Percentiles rank a stretch among this genome's conserved stretches.
Evolutionary conservation across 129 eudicot species (phyloP).

Genomic region (Pulicaria dysenterica): DNA sequence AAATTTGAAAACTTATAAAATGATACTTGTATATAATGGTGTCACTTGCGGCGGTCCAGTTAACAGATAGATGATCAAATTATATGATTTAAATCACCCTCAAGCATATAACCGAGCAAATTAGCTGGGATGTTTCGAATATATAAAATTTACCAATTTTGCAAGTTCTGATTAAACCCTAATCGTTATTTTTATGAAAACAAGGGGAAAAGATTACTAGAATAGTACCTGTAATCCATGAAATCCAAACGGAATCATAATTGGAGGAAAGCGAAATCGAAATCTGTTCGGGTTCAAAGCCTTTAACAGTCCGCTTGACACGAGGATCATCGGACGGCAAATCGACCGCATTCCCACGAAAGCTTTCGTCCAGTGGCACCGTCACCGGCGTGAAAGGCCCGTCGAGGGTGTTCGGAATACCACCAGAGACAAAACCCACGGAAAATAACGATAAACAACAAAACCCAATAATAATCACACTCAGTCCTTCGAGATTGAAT

Average conservation of each 20-base stretch:
- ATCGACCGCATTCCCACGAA: constrained; percentile 85
- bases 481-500: neutral
- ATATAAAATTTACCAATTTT: neutral
- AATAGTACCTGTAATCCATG: constrained; percentile 84
- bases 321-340: constrained; percentile 78
- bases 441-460: constrained; percentile 14
- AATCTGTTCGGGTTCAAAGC: constrained; percentile 83
- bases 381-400: constrained; percentile 88
- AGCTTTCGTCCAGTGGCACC: constrained; percentile 64
- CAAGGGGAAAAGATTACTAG: neutral
- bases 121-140: neutral
- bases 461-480: neutral
- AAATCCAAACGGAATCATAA: constrained; percentile 82
- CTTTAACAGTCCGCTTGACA: constrained; percentile 56
- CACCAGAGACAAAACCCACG: constrained; percentile 30
- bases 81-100: neutral
- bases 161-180: constrained; percentile 4
- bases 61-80: no score
- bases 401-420: constrained; percentile 74
- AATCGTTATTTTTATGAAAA: neutral
- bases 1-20: no score
- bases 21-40: neutral
- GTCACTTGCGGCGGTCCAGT: neutral
- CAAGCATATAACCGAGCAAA: neutral
- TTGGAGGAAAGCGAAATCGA: constrained; percentile 70